Evolutionary conservation across 228 moss, liverwort and hornwort species (phyloP).

Genomic region (Sphagnum magellanicum): DNA sequence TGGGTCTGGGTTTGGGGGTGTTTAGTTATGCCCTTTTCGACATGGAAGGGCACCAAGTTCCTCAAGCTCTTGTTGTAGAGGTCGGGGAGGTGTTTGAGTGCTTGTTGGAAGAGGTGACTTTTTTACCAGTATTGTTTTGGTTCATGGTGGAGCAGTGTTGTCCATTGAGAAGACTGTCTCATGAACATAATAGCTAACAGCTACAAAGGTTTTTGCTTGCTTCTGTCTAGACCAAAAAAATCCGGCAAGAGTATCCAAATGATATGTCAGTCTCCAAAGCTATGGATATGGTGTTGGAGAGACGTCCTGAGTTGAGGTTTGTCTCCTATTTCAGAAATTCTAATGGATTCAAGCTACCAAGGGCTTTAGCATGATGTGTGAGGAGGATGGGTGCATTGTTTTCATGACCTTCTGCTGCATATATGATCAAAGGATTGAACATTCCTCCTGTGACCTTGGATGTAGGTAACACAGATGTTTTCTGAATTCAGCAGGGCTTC

Average conservation of each 20-base stretch:
- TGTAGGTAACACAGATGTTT: no score
- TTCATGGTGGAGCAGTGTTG: not conserved
- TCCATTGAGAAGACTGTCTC: not conserved
- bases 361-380: not conserved
- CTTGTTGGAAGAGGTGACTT: slow-evolving; percentile 44
- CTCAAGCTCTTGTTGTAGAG: slow-evolving; percentile 48
- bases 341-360: not conserved
- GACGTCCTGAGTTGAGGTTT: slow-evolving; percentile 90
- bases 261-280: slow-evolving; percentile 84
- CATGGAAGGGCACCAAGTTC: slow-evolving; percentile 55
- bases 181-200: no score
- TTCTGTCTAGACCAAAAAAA: slow-evolving; percentile 70
- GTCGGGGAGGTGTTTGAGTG: slow-evolving; percentile 53
- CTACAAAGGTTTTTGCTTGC: no score
- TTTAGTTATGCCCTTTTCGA: slow-evolving; percentile 67
- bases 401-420: no score
- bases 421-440: no score
- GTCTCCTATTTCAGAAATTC: slow-evolving; percentile 1
- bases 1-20: not conserved
- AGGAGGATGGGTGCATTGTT: not conserved
- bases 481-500: no score
- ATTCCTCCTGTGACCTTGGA: no score
- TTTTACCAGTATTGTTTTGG: not conserved
- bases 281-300: slow-evolving; percentile 67
- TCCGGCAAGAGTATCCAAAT: slow-evolving; percentile 69